Conservation (phyloP, 2,329 filamentous ascomycete species). For the Graphium sp. region DNA sequence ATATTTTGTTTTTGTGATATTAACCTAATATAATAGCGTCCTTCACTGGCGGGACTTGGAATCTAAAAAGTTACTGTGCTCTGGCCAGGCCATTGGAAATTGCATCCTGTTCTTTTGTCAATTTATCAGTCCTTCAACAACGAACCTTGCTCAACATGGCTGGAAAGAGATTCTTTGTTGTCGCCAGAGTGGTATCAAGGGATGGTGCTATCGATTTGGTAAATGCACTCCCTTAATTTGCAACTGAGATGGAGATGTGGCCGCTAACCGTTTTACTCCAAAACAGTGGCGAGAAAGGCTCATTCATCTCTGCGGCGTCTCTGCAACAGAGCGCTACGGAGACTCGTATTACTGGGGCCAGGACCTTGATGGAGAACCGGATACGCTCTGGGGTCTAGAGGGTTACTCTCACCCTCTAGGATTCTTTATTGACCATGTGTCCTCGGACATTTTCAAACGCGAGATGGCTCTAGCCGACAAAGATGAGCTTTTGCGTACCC, state of each 20-base stretch:
- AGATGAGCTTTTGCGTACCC: conserved; percentile 5
- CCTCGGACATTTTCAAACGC: conserved; percentile 7
- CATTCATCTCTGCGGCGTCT: conserved; percentile 7
- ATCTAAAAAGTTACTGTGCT: no score
- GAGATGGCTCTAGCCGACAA: conserved; percentile 7
- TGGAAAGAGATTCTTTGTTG: background rate
- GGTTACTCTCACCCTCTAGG: conserved; percentile 8
- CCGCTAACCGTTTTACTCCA: background rate
- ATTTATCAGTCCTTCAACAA: no score
- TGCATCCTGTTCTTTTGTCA: no score
- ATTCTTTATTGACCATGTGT: conserved; percentile 8
- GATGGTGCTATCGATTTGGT: background rate
- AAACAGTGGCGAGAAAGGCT: conserved; percentile 5
- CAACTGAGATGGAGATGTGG: no score
- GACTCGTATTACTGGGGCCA: conserved; percentile 8
- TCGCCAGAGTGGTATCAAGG: background rate
- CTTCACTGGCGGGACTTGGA: no score
- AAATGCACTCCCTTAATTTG: no score
- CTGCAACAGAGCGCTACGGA: conserved; percentile 7
- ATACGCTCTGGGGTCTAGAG: conserved; percentile 9
- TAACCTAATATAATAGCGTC: no score
- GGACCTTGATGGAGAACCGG: conserved; percentile 7
- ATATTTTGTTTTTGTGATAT: no score
- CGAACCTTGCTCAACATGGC: no score
- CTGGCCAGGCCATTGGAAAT: no score